Conservation (phyloP, 1,284 basidiomycete species). For the Filobasidium uniguttulatum region DNA sequence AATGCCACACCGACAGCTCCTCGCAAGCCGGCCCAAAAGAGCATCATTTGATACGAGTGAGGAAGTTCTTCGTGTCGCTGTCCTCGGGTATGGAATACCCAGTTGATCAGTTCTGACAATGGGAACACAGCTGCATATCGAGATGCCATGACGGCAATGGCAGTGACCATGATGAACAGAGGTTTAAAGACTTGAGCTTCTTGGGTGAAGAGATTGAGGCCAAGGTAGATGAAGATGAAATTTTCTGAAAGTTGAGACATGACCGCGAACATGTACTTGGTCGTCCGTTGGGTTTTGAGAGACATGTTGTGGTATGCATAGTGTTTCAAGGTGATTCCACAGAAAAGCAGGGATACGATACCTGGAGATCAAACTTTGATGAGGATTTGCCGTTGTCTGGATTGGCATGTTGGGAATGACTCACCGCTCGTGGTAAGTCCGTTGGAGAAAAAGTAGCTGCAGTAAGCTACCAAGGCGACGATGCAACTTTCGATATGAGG, state of each 20-base stretch:
- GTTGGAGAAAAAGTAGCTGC: slow-evolving; percentile 97
- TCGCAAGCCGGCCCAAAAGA: slow-evolving; percentile 95
- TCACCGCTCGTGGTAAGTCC: slow-evolving; percentile 75
- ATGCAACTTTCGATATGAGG: slow-evolving; percentile 89
- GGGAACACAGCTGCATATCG: slow-evolving; percentile 95
- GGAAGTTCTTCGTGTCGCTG: slow-evolving; percentile 76
- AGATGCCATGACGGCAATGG: slow-evolving; percentile 80
- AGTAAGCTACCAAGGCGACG: slow-evolving; percentile 87
- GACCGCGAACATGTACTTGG: slow-evolving; percentile 88
- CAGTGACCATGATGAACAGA: slow-evolving; percentile 80
- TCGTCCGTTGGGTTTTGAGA: slow-evolving; percentile 76
- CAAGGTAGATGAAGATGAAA: slow-evolving; percentile 99
- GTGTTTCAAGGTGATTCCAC: slow-evolving; percentile 97
- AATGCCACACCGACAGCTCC: slow-evolving; percentile 95
- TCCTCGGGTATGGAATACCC: slow-evolving; percentile 68
- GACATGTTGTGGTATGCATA: slow-evolving; percentile 99
- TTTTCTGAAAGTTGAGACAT: slow-evolving; percentile 93
- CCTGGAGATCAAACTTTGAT: slow-evolving; percentile 33
- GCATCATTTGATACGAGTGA: slow-evolving; percentile 94
- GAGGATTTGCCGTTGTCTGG: too few relatives aligned
- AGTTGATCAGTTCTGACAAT: slow-evolving; percentile 86
- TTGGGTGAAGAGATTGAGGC: slow-evolving; percentile 86
- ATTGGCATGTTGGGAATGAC: slow-evolving; percentile 13
- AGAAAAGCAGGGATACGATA: slow-evolving; percentile 95
- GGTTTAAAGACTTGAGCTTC: slow-evolving; percentile 84